phyloP scores from a whole-genome alignment of 495 filamentous ascomycete species.

The Apiosordaria backusii region DNA sequence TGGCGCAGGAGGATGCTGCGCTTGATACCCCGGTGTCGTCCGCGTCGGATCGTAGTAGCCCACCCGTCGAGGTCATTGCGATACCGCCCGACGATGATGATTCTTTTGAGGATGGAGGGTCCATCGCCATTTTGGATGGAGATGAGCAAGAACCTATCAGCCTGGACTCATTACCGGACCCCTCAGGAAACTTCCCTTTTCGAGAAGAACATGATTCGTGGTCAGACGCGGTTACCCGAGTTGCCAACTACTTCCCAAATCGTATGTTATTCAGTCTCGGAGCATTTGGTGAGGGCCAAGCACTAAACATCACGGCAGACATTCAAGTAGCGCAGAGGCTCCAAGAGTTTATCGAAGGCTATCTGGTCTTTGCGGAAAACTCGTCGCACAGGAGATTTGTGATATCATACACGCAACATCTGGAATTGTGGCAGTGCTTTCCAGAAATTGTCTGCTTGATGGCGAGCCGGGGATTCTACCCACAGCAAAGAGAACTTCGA shows the following conservation, averaged over 20 bases:
- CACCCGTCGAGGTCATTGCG: slow-evolving; percentile 33
- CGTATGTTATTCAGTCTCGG: slow-evolving; percentile 26
- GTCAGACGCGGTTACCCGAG: slow-evolving; percentile 35
- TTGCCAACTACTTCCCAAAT: slow-evolving; percentile 38
- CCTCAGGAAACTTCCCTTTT: slow-evolving; percentile 40
- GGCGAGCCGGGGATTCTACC: slow-evolving; percentile 8
- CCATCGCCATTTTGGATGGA: slow-evolving; percentile 25
- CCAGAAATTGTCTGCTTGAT: slow-evolving; percentile 21
- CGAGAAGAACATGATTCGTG: slow-evolving; percentile 36
- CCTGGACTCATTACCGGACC: slow-evolving; percentile 16
- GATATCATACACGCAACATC: slow-evolving; percentile 38
- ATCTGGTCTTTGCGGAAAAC: slow-evolving; percentile 31
- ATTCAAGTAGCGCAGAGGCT: slow-evolving; percentile 39
- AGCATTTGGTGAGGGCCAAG: slow-evolving; percentile 8
- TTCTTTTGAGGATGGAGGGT: slow-evolving; percentile 22
- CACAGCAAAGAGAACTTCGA: slow-evolving; percentile 18
- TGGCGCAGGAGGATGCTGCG: slow-evolving; percentile 26
- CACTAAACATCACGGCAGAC: slow-evolving; percentile 36
- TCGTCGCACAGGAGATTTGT: slow-evolving; percentile 23
- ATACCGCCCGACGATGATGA: slow-evolving; percentile 35
- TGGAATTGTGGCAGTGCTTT: slow-evolving; percentile 35
- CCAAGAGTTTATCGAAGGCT: slow-evolving; percentile 44
- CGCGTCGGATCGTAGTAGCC: slow-evolving; percentile 38
- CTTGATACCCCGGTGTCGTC: slow-evolving; percentile 36
- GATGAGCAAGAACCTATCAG: slow-evolving; percentile 16